phyloP scores from a whole-genome alignment of 352 stramenopile genomes.

The Globisporangium uncinulatum region DNA sequence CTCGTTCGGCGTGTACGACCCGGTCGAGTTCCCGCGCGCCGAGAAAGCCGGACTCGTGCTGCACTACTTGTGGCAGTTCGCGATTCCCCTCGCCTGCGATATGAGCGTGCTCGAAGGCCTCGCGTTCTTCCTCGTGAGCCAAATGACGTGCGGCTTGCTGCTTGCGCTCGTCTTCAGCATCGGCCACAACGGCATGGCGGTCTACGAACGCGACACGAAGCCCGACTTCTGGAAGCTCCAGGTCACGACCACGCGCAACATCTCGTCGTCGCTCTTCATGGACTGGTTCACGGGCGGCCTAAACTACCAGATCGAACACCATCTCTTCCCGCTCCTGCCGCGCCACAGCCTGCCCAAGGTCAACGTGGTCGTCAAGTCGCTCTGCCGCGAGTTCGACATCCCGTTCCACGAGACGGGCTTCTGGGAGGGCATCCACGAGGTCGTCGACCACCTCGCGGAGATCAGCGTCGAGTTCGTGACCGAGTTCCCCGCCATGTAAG shows the following conservation, averaged over 20 bases:
- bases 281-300: slow-evolving; percentile 98
- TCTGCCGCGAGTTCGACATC: slow-evolving; percentile 97
- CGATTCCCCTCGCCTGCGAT: slow-evolving; percentile 55
- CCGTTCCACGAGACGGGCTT: slow-evolving; percentile 96
- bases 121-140: slow-evolving; percentile 77
- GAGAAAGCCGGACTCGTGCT: slow-evolving; percentile 72
- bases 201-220: slow-evolving; percentile 94
- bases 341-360: slow-evolving; percentile 93
- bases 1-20: slow-evolving; percentile 77
- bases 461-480: slow-evolving; percentile 94
- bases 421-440: slow-evolving; percentile 90
- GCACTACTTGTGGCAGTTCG: slow-evolving; percentile 93
- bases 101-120: slow-evolving; percentile 72
- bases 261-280: slow-evolving; percentile 91
- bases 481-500: slow-evolving; percentile 98
- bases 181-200: slow-evolving; percentile 98
- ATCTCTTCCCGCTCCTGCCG: slow-evolving; percentile 97
- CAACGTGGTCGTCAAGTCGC: slow-evolving; percentile 93
- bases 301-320: slow-evolving; percentile 99
- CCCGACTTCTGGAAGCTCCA: slow-evolving; percentile 99
- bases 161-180: slow-evolving; percentile 96
- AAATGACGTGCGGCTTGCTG: slow-evolving; percentile 92
- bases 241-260: slow-evolving; percentile 97
- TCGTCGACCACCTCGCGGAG: slow-evolving; percentile 90
- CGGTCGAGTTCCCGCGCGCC: slow-evolving; percentile 79